Evolutionary conservation across 768 basidiomycete genomes (phyloP).

Genomic region (Boletus vermiculosoides): DNA sequence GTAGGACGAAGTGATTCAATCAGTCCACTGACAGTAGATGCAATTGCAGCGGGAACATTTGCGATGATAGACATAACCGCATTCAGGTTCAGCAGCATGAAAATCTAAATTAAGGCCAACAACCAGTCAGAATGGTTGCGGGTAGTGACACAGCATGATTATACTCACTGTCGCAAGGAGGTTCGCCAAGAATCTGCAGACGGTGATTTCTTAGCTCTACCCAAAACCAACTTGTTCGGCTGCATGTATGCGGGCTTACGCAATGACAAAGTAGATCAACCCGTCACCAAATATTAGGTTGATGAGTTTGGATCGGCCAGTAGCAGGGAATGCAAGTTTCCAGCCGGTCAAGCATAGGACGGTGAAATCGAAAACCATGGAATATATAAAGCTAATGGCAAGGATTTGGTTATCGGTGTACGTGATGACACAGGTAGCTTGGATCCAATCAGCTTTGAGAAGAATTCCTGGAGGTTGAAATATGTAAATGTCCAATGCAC

Average conservation of each 20-base stretch:
- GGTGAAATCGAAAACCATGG: slow-evolving; percentile 68
- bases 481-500: neutral
- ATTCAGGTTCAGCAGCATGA: slow-evolving; percentile 68
- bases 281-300: slow-evolving; percentile 71
- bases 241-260: slow-evolving; percentile 43
- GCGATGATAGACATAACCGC: slow-evolving; percentile 73
- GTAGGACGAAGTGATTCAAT: neutral
- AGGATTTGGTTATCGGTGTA: slow-evolving; percentile 58
- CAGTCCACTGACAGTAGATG: slow-evolving; percentile 51
- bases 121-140: neutral
- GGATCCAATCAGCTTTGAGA: slow-evolving; percentile 56
- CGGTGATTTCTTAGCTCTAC: slow-evolving; percentile 6
- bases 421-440: slow-evolving; percentile 54
- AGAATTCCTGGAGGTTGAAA: slow-evolving; percentile 44
- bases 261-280: slow-evolving; percentile 68
- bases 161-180: slow-evolving; percentile 48
- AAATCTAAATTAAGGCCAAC: slow-evolving; percentile 32
- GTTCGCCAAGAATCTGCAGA: slow-evolving; percentile 63
- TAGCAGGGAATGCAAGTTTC: slow-evolving; percentile 51
- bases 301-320: slow-evolving; percentile 55
- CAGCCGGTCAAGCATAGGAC: slow-evolving; percentile 60
- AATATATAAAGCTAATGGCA: slow-evolving; percentile 67
- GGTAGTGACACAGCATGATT: neutral
- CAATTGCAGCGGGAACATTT: slow-evolving; percentile 70
- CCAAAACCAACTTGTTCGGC: neutral